phyloP scores from a whole-genome alignment of 75 land plant species.

The Pinus tabuliformis region DNA sequence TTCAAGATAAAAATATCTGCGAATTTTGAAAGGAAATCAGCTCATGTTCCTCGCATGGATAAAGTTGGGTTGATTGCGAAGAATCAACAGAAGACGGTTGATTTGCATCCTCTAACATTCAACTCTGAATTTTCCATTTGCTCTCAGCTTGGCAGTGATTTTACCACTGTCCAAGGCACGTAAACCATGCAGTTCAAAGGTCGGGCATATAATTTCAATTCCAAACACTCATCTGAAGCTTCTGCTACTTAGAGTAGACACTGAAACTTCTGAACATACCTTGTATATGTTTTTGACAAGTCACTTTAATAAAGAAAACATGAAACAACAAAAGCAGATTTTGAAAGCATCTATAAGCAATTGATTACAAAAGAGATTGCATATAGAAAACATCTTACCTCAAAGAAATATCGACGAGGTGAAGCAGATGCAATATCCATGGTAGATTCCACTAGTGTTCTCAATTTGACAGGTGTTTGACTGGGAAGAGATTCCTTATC shows the following conservation, averaged over 20 bases:
- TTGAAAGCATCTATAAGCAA: not conserved
- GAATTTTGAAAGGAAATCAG: too few relatives aligned
- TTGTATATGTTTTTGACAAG: not conserved
- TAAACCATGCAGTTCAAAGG: not conserved
- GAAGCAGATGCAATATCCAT: constrained; percentile 96
- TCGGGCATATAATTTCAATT: not conserved
- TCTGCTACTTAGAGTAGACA: not conserved
- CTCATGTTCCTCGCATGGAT: too few relatives aligned
- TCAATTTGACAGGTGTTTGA: constrained; percentile 47
- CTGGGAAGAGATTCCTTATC: not conserved
- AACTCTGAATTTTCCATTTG: too few relatives aligned
- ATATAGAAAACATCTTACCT: constrained; percentile 43
- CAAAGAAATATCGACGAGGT: constrained; percentile 94
- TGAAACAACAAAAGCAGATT: not conserved
- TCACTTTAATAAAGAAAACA: not conserved
- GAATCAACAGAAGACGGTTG: too few relatives aligned
- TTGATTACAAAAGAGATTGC: not conserved
- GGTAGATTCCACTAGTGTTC: constrained; percentile 58
- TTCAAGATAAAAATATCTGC: too few relatives aligned
- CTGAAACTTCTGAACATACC: not conserved
- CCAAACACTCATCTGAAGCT: not conserved
- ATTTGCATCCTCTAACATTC: too few relatives aligned
- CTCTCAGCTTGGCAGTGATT: too few relatives aligned
- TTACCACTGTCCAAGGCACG: too few relatives aligned
- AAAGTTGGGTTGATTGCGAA: too few relatives aligned